Base-by-base conservation (phyloP, 805 yeast species). In the Cyberlindnera saturnus region DNA sequence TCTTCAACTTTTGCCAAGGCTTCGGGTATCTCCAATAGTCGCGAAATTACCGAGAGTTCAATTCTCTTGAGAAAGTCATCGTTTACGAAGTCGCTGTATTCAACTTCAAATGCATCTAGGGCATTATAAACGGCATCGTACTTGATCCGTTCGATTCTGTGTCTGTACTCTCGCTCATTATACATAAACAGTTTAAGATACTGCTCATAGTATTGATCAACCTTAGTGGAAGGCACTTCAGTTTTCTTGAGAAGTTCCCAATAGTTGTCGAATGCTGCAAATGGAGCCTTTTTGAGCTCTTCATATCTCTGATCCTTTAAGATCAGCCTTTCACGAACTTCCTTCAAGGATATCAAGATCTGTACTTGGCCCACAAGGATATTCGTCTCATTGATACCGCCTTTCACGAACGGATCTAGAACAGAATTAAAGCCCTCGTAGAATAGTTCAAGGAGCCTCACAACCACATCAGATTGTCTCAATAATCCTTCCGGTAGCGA, bases 1-100 rank as follows among this genome's bases (percentile, higher is more conserved):
- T 40, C 35, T 3, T 17, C 14, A 18, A 7, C 10, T 30, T 28
- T 10, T 40, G 39, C 6, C 40, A 20, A 14, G 7, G 38, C 41
- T 34, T 67, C 64, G 0, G 91, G 90, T 3, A 83, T 81, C 55
- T 82, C 89, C 38, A 82, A 63, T 1, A 75, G 73, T 43, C 91
- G 65, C 0, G 87, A 80, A 31, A 71, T 62, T 0, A 82, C 69
- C 0, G 83, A 79, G 19, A 74, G 61, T 45, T 59, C 66, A 34
- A 67, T 47, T 16, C 54, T 54, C 40, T 52, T 37, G 6, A 50
- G 34, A 3, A 41, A 60, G 14, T 48, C 34, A 14, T 39, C 43
- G 26, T 52, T 34, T 2, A 52, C 38, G 3, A 46, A 20, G 10
- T 32, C 19, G 10, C 28, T 34, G 13, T 34, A 32, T 35, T 50